phyloP scores from a whole-genome alignment of 768 basidiomycete genomes.

The Mrakia gelida region DNA sequence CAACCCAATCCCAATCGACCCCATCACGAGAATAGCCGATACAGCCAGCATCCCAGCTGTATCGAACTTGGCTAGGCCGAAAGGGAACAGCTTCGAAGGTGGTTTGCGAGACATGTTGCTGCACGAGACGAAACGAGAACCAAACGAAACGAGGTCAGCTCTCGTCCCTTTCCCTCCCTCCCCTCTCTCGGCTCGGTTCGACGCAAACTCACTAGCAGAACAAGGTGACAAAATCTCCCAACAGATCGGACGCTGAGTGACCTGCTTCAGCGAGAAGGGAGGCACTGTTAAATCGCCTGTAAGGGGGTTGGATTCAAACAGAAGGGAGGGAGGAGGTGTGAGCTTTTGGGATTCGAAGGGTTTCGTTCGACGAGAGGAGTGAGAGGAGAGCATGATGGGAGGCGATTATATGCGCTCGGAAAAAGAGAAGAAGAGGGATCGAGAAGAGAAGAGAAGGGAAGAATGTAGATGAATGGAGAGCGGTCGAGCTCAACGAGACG shows the following conservation, averaged over 20 bases:
- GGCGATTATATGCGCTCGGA: too few relatives aligned
- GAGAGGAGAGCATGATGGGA: neutral
- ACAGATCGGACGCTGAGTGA: constrained; percentile 69
- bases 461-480: neutral
- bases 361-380: neutral
- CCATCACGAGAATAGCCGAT: constrained; percentile 77
- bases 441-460: neutral
- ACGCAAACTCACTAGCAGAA: constrained; percentile 60
- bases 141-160: neutral
- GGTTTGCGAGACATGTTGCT: constrained; percentile 66
- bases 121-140: neutral
- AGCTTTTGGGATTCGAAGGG: neutral
- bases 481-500: neutral
- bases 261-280: constrained; percentile 89
- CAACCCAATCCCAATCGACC: constrained; percentile 56
- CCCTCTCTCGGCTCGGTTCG: too few relatives aligned
- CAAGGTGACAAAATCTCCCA: constrained; percentile 87
- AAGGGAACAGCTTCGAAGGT: constrained; percentile 71
- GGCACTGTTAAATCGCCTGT: constrained; percentile 66
- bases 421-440: neutral
- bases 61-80: constrained; percentile 87
- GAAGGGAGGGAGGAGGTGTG: neutral
- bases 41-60: constrained; percentile 83
- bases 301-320: neutral
- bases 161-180: neutral